phyloP scores from a whole-genome alignment of 2,329 filamentous ascomycete species.

The Colletotrichum coccodes region DNA sequence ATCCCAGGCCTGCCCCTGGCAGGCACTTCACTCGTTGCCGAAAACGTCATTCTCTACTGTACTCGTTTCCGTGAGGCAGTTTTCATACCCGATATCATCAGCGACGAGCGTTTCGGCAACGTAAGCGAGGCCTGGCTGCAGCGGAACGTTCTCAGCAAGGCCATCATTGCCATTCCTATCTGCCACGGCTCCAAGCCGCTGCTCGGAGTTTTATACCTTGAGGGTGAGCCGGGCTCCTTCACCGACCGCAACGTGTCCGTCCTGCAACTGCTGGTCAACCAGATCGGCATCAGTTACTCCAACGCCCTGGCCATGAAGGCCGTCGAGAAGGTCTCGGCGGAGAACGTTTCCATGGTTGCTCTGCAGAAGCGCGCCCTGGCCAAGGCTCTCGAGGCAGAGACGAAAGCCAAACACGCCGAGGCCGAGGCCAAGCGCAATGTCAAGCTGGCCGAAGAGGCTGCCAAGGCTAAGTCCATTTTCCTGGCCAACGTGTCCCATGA shows the following conservation, averaged over 20 bases:
- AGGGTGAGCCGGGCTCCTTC: slow-evolving; percentile 79
- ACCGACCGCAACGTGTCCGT: slow-evolving; percentile 78
- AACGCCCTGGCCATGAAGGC: slow-evolving; percentile 76
- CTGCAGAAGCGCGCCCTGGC: slow-evolving; percentile 79
- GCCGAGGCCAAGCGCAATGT: slow-evolving; percentile 82
- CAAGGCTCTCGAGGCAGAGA: slow-evolving; percentile 78
- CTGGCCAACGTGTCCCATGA: slow-evolving; percentile 85
- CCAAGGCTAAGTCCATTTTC: slow-evolving; percentile 86
- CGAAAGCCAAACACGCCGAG: slow-evolving; percentile 81
- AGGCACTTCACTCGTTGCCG: slow-evolving; percentile 75
- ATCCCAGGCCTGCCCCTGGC: slow-evolving; percentile 72
- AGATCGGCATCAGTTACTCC: slow-evolving; percentile 79
- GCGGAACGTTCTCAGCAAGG: slow-evolving; percentile 75
- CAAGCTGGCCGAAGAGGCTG: slow-evolving; percentile 84
- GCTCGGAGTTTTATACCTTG: slow-evolving; percentile 79
- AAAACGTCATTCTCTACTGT: slow-evolving; percentile 81
- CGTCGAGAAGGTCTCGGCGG: slow-evolving; percentile 80
- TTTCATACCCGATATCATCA: slow-evolving; percentile 78
- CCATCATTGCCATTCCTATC: slow-evolving; percentile 84
- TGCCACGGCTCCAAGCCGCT: slow-evolving; percentile 76
- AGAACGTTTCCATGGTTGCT: slow-evolving; percentile 81
- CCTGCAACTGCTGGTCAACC: slow-evolving; percentile 78
- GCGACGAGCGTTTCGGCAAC: slow-evolving; percentile 82
- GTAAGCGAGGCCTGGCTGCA: slow-evolving; percentile 76
- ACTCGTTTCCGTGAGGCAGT: slow-evolving; percentile 80